Base-by-base conservation (phyloP, 2,329 filamentous ascomycete genomes). In the Pezicula radicicola region DNA sequence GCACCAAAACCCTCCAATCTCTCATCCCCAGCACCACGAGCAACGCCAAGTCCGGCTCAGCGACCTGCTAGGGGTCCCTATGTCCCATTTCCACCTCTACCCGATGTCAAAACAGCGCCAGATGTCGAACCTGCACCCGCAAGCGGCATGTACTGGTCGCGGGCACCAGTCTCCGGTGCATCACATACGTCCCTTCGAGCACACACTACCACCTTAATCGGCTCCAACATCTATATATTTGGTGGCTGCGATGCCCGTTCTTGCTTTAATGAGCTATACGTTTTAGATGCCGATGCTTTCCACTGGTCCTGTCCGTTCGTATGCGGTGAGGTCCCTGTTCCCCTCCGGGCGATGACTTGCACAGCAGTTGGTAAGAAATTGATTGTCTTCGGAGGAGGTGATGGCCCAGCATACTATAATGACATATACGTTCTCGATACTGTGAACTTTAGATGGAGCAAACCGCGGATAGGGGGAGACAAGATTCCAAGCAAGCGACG, bases 91-190 rank as follows among this genome's bases (percentile, higher is more conserved):
- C 83, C 83, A 33, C 72, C 79, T n/a, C 72, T 85, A 4, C 78
- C 77, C 35, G 76, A 83, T 59, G 75, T 79, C 10, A 72, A 71
- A 43, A 78, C 76, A 25, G 80, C 80, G 1, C 77, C 81, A 6
- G 79, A 86, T 52, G 83, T 88, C 16, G 74, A 78, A 9, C 73
- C 78, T 3, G 83, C 85, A 15, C 85, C 85, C 25, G 80, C 85
- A 16, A 85, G 82, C 46, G 85, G 84, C 61, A 88, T 88, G 84
- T 88, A 88, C 71, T 88, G 85, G 84, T 86, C 83, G 49, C 77
- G 75, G 35, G 84, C 84, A 9, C 80, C 79, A 7, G 75, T 81
- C n/a, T 87, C 84, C 3, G 85, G 85, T 25, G 72, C 76, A 25
- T 72, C 81, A 37, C 83, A 84, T 62, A 79, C 81, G 15, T 77